phyloP scores from a whole-genome alignment of 2,329 filamentous ascomycete species.

The Trichoderma polysporum region DNA sequence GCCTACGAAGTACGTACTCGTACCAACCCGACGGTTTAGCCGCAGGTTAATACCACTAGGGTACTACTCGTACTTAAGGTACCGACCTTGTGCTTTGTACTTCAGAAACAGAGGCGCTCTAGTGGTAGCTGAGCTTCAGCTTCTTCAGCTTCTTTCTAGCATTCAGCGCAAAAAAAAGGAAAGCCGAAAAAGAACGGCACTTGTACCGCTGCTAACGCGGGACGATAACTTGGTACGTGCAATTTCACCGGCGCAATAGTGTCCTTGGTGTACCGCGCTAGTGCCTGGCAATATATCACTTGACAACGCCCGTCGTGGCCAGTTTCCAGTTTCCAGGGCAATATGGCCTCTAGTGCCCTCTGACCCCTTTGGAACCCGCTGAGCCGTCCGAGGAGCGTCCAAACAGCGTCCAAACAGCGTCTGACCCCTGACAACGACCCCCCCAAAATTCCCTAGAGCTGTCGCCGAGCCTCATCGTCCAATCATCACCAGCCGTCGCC shows the following conservation, averaged over 20 bases:
- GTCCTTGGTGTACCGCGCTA: conserved; percentile 17
- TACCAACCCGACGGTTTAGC: too few species aligned
- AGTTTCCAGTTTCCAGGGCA: not conserved
- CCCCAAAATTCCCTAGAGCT: not conserved
- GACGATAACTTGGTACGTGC: conserved; percentile 16
- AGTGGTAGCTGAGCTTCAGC: not conserved
- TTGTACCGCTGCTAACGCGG: conserved; percentile 6
- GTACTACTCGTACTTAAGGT: too few species aligned
- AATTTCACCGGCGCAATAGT: not conserved
- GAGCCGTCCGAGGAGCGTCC: not conserved
- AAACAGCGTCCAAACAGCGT: not conserved
- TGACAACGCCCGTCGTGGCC: not conserved
- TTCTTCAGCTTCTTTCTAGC: not conserved
- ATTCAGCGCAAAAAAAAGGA: not conserved
- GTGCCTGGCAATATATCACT: conserved; percentile 14
- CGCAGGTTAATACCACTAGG: too few species aligned
- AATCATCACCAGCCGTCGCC: conserved; percentile 15
- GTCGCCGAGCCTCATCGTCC: not conserved
- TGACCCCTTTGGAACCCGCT: conserved; percentile 3
- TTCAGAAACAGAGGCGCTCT: not conserved
- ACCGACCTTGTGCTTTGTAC: not conserved
- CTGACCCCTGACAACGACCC: conserved; percentile 1
- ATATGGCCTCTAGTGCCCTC: not conserved
- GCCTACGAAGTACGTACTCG: too few species aligned
- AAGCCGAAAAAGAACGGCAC: not conserved